Percentiles rank a stretch among this genome's conserved stretches.
These are phyloP conservation scores for Oleoguttula mirabilis DNA, from an alignment of 495 filamentous ascomycete genomes.

Conservation along the genomic window DNA sequence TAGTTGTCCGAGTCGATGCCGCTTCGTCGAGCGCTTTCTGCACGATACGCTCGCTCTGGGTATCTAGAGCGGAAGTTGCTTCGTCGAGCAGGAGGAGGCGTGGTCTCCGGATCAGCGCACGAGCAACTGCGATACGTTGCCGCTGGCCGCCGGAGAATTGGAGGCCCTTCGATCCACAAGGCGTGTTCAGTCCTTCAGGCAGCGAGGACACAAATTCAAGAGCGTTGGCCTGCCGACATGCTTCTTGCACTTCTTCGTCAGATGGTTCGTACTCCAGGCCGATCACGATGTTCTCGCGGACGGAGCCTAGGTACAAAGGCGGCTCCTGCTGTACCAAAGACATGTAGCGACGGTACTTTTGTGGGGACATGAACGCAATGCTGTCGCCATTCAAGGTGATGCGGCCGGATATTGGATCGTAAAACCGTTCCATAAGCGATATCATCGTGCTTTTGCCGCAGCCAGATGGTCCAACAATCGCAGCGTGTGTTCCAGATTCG, in stretches of 20 bases:
- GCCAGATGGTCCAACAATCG: conserved; percentile 58
- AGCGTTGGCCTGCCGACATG: conserved; percentile 48
- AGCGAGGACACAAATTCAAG: conserved; percentile 50
- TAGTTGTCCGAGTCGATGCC: conserved; percentile 48
- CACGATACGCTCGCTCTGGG: conserved; percentile 57
- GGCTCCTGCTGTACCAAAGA: conserved; percentile 24
- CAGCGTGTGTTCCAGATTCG: conserved; percentile 51
- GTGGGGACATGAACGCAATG: conserved; percentile 10
- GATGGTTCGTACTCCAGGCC: conserved; percentile 25
- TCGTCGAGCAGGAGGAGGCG: conserved; percentile 64
- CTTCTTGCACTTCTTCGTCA: conserved; percentile 42
- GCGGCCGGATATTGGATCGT: conserved; percentile 20
- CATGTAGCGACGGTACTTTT: conserved; percentile 17
- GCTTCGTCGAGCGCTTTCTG: conserved; percentile 56
- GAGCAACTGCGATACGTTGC: conserved; percentile 62
- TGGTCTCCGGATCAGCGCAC: conserved; percentile 62
- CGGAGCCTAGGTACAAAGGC: conserved; percentile 20
- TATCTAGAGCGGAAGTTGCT: conserved; percentile 64
- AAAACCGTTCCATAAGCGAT: conserved; percentile 24
- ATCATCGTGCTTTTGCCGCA: conserved; percentile 59
- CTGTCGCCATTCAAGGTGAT: conserved; percentile 15
- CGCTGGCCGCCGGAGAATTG: conserved; percentile 65
- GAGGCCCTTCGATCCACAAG: conserved; percentile 50
- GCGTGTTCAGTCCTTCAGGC: conserved; percentile 47
- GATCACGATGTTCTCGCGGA: conserved; percentile 22